phyloP scores from a whole-genome alignment of 2,329 filamentous ascomycete genomes.

The Pseudogymnoascus sp. region DNA sequence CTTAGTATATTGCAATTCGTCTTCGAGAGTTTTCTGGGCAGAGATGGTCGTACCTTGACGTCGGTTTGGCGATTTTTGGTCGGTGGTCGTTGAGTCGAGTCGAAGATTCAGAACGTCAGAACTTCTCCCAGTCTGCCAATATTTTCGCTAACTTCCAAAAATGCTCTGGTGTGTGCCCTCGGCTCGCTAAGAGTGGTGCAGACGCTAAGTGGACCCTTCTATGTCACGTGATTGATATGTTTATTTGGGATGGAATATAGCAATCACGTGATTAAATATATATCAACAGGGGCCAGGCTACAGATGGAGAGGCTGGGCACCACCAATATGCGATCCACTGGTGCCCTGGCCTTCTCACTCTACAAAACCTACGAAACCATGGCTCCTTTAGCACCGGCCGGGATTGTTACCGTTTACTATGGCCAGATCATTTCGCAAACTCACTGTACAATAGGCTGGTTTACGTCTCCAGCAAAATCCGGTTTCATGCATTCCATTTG shows the following conservation, averaged over 20 bases:
- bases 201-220: conserved; percentile 10
- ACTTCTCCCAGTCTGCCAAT: conserved; percentile 7
- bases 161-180: conserved; percentile 12
- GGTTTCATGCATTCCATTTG: not conserved
- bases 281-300: not conserved
- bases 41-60: conserved; percentile 24
- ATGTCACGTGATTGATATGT: not conserved
- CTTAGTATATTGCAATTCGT: conserved; percentile 7
- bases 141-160: conserved; percentile 11
- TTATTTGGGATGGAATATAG: not conserved
- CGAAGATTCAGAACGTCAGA: conserved; percentile 4
- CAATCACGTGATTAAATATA: not conserved
- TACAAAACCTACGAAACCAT: not conserved
- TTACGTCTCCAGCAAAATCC: not conserved
- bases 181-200: conserved; percentile 20
- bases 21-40: not conserved
- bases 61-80: not conserved
- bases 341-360: not conserved
- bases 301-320: not conserved
- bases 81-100: conserved; percentile 11
- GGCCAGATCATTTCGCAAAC: not conserved
- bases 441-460: not conserved
- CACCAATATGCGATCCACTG: not conserved
- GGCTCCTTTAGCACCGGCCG: not conserved
- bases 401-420: not conserved